These are phyloP conservation scores for Solanum medicagineum DNA, from an alignment of 257 asterid genomes.

Conservation along the genomic window DNA sequence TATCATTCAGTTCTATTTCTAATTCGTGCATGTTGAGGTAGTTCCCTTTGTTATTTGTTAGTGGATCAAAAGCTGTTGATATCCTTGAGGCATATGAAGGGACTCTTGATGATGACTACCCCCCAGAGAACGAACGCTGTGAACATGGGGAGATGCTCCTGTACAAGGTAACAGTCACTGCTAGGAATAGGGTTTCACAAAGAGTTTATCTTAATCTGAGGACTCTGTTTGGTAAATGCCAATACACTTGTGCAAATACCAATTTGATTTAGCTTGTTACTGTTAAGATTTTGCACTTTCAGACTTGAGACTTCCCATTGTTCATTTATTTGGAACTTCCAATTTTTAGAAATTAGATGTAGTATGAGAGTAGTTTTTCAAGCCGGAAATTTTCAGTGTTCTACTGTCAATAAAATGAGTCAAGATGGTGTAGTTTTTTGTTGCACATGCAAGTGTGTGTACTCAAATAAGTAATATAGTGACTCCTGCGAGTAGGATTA, in stretches of 20 bases:
- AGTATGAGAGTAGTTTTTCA: not conserved
- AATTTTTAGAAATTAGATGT: not conserved
- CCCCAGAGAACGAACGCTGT: constrained; percentile 88
- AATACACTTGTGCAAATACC: not conserved
- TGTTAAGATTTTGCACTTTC: not conserved
- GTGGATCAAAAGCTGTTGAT: constrained; percentile 93
- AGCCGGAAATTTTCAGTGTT: not conserved
- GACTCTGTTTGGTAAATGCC: not conserved
- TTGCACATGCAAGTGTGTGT: too few relatives aligned
- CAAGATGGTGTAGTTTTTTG: not conserved
- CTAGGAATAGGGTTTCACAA: not conserved
- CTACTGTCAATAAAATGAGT: not conserved
- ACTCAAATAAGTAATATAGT: too few relatives aligned
- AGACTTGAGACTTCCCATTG: not conserved
- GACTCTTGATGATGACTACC: constrained; percentile 94
- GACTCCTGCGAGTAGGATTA: too few relatives aligned
- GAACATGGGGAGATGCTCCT: constrained; percentile 99
- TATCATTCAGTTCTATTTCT: not conserved
- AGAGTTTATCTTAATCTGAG: not conserved
- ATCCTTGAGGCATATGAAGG: constrained; percentile 99
- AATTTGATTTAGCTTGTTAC: not conserved
- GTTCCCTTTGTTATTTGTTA: constrained; percentile 16
- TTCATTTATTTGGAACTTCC: not conserved
- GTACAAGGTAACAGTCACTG: constrained; percentile 60
- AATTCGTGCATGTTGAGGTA: not conserved